Evolutionary conservation across 345 rosid genomes (phyloP).

Genomic region (Brassica rapa): DNA sequence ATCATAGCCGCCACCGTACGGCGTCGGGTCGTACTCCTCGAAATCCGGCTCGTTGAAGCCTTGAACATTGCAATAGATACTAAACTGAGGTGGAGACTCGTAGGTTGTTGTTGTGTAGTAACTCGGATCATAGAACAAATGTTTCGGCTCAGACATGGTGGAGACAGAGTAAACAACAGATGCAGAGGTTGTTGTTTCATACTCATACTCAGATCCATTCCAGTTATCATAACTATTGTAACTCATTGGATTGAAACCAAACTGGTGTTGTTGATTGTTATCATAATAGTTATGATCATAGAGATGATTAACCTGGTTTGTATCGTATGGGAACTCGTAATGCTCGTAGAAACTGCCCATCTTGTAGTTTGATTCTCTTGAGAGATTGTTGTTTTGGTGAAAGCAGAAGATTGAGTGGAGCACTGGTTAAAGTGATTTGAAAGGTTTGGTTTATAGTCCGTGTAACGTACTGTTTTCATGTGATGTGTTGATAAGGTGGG

Average conservation of each 20-base stretch:
- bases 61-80: slow-evolving; percentile 46
- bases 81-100: slow-evolving; percentile 44
- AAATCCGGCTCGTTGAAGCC: slow-evolving; percentile 55
- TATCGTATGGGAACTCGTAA: slow-evolving; percentile 31
- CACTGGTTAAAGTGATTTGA: slow-evolving; percentile 22
- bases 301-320: slow-evolving; percentile 25
- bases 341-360: slow-evolving; percentile 32
- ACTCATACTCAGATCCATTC: slow-evolving; percentile 31
- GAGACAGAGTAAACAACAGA: slow-evolving; percentile 53
- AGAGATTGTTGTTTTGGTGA: slow-evolving; percentile 18
- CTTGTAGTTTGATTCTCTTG: not conserved
- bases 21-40: slow-evolving; percentile 75
- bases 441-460: slow-evolving; percentile 31
- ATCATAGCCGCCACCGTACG: slow-evolving; percentile 78
- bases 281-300: slow-evolving; percentile 24
- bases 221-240: slow-evolving; percentile 18
- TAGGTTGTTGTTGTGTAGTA: slow-evolving; percentile 31
- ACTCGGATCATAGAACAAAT: slow-evolving; percentile 36
- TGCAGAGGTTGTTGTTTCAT: slow-evolving; percentile 15
- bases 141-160: slow-evolving; percentile 43
- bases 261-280: slow-evolving; percentile 6
- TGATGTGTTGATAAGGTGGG: slow-evolving; percentile 40
- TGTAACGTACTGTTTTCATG: slow-evolving; percentile 15
- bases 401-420: not conserved
- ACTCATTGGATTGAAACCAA: slow-evolving; percentile 17